phyloP scores from a whole-genome alignment of 169 alveolate species.

The Plasmodium chabaudi region DNA sequence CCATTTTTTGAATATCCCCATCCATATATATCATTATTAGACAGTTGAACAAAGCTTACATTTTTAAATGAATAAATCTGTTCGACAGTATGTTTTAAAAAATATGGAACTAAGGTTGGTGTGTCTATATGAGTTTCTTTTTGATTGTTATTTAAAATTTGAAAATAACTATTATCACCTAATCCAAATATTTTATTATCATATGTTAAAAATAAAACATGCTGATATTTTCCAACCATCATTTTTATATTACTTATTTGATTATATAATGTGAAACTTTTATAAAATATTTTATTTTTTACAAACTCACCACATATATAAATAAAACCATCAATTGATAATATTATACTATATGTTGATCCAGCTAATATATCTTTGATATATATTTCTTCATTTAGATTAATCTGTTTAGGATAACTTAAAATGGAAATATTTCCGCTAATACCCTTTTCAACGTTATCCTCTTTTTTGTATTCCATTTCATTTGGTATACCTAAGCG shows the following conservation, averaged over 20 bases:
- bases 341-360: slow-evolving; percentile 78
- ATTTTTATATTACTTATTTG: slow-evolving; percentile 74
- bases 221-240: slow-evolving; percentile 22
- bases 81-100: slow-evolving; percentile 68
- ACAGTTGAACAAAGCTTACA: slow-evolving; percentile 11
- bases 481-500: slow-evolving; percentile 78
- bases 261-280: slow-evolving; percentile 46
- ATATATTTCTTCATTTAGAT: slow-evolving; percentile 55
- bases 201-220: slow-evolving; percentile 32
- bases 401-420: slow-evolving; percentile 53
- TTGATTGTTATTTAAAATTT: slow-evolving; percentile 36
- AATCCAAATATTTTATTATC: slow-evolving; percentile 53
- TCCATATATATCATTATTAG: slow-evolving; percentile 79
- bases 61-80: slow-evolving; percentile 7
- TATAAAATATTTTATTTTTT: slow-evolving; percentile 37
- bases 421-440: not conserved
- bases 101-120: slow-evolving; percentile 70
- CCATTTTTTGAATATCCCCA: slow-evolving; percentile 83
- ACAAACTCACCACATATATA: slow-evolving; percentile 83
- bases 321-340: slow-evolving; percentile 80
- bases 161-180: slow-evolving; percentile 76
- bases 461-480: not conserved
- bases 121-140: slow-evolving; percentile 37
- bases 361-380: slow-evolving; percentile 82
- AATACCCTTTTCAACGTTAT: too few relatives aligned